phyloP scores from a whole-genome alignment of 208 protist species.

The Borovskyia barvae region DNA sequence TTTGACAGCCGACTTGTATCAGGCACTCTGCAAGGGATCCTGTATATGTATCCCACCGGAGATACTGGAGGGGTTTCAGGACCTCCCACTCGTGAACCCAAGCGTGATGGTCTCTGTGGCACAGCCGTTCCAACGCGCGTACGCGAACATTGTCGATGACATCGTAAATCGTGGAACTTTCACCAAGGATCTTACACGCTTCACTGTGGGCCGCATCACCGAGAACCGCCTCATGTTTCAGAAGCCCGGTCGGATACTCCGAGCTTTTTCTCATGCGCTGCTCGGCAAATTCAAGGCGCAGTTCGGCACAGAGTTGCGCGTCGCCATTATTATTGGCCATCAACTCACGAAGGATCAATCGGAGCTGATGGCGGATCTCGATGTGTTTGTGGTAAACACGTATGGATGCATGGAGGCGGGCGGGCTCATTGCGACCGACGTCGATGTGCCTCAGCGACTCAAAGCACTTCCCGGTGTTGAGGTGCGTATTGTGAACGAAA shows the following conservation, averaged over 20 bases:
- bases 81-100: slow-evolving; percentile 81
- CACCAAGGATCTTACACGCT: slow-evolving; percentile 80
- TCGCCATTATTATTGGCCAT: slow-evolving; percentile 83
- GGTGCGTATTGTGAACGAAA: slow-evolving; percentile 89
- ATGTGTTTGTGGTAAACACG: slow-evolving; percentile 88
- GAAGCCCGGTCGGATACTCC: slow-evolving; percentile 71
- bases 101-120: slow-evolving; percentile 85
- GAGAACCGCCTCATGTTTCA: slow-evolving; percentile 87
- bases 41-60: slow-evolving; percentile 86
- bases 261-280: slow-evolving; percentile 66
- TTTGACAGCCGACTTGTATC: slow-evolving; percentile 80
- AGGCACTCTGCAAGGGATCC: slow-evolving; percentile 86
- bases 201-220: slow-evolving; percentile 84
- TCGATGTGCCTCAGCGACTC: slow-evolving; percentile 88
- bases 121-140: slow-evolving; percentile 84
- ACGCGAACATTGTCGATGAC: slow-evolving; percentile 88
- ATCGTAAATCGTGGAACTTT: slow-evolving; percentile 80
- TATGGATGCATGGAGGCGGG: slow-evolving; percentile 90
- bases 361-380: slow-evolving; percentile 86
- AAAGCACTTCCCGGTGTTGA: slow-evolving; percentile 87
- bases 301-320: slow-evolving; percentile 83
- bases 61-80: slow-evolving; percentile 85
- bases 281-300: slow-evolving; percentile 89
- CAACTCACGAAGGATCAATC: slow-evolving; percentile 82
- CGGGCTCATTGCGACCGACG: slow-evolving; percentile 83